Base-by-base conservation (phyloP, 2,329 filamentous ascomycete species). In the Aspergillus vadensis region DNA sequence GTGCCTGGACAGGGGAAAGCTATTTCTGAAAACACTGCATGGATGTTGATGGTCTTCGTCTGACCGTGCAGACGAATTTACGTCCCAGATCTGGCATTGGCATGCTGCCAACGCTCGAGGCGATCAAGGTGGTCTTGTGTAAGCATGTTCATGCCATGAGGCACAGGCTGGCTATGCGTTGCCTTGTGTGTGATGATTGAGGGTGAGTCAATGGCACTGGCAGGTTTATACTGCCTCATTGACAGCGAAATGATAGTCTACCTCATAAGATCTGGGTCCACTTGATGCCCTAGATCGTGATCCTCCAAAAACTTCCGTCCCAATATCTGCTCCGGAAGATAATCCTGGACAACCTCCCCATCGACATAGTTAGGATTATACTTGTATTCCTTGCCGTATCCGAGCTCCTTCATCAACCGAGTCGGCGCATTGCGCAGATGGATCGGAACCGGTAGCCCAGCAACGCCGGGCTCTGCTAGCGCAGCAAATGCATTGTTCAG, bases 391-490 rank as follows among this genome's bases (percentile, higher is more conserved):
- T 87, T 88, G 0, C 93, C 93, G 71, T 92, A 96, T 0, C 92
- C 94, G 66, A 98, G 79, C 67, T 97, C 94, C 69, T 93, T 91
- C 94, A 99, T 96, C 65, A 98, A 74, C 66, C 88, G 85, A 1
- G 95, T 98, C 0, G 95, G 94, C 8, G 95, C 95, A 75, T 98
- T 98, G 60, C 95, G 82, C 60, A 99, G 77, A 74, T 98, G 95
- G 41, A 95, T 77, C 2, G 95, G 95, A 21, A 99, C 88, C 0
- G 92, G 91, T 54, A 97, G 73, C 1, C 85, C 86, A 0, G 92
- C 93, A 2, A 96, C 82, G 0, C 93, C 94, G 0, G 93, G 93
- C 72, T 97, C 92, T 60, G 86, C 82, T 43, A 98, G 79, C 1
- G 91, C 91, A 1, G 88, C 85, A 74, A 90, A 90, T 1, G 91